Evolutionary conservation across 148 eudicot species (phyloP).

Genomic region (Simmondsia chinensis): DNA sequence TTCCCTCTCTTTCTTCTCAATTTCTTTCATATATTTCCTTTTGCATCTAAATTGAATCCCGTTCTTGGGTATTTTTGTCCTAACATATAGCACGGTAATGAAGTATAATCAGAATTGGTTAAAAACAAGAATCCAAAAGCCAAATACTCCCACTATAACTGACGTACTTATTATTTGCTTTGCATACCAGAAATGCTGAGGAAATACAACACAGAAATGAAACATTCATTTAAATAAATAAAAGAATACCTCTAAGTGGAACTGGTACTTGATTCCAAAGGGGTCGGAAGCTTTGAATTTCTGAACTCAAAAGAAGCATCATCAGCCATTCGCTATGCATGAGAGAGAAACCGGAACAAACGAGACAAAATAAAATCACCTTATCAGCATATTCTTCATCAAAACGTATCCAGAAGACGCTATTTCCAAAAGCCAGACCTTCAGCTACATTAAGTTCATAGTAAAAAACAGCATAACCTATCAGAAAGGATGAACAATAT

Average conservation of each 20-base stretch:
- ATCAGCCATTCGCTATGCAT: constrained; percentile 1
- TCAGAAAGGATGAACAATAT: background rate
- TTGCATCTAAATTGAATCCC: too few species aligned
- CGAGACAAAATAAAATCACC: constrained; percentile 22
- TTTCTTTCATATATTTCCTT: too few species aligned
- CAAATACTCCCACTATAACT: too few species aligned
- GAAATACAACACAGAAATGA: too few species aligned
- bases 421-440: constrained; percentile 81
- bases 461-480: background rate
- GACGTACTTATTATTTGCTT: too few species aligned
- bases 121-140: too few species aligned
- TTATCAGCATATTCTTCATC: constrained; percentile 72
- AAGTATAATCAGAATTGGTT: too few species aligned
- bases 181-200: too few species aligned
- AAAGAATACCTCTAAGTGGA: constrained; percentile 79
- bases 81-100: too few species aligned
- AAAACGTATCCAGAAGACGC: constrained; percentile 88
- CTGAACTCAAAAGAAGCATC: constrained; percentile 29
- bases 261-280: constrained; percentile 88
- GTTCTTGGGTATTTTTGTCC: too few species aligned
- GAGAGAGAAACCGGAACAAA: background rate
- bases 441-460: constrained; percentile 48
- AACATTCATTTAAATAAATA: too few species aligned
- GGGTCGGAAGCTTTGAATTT: constrained; percentile 85
- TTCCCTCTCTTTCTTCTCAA: too few species aligned